Evolutionary conservation across 441 rosid genomes (phyloP), one percentile per base, ranked within the genome.

Genomic region (Iberis amara): DNA sequence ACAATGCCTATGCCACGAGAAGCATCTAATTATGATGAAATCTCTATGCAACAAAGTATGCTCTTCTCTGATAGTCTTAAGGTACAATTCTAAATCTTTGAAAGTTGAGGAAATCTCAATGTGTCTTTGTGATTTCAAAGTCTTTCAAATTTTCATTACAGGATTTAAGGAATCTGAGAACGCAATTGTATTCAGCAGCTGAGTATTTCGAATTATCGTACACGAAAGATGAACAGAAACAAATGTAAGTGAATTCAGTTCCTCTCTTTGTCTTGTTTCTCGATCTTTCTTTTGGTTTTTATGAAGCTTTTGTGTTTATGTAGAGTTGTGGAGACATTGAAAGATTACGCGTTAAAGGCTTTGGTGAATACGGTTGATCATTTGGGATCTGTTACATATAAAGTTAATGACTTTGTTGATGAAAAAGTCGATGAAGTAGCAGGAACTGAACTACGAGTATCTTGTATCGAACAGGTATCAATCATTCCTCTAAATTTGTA

Each of bases 291-390:
- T 18, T 39, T 7, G 6, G 1, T 11, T 45, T n/a, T n/a, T 0
- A 39, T 39, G 4, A 27, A 5, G 8, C 46, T 5, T 23, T n/a
- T 4, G 13, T 56, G 31, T 71, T 18, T 14, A 15, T 71, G 77
- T 81, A 91, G 98, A 50, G 94, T 88, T 56, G 84, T 78, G 31
- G 98, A 88, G 70, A 86, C 96, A 44, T 78, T 91, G 39, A 88
- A 83, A 80, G 98, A 91, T 66, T 91, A 91, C 46, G 89, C 96
- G n/a, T 68, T 91, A 61, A 83, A 85, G 72, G 98, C 98, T 63
- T 69, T 91, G 30, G 96, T 91, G 56, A 91, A 83, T 66, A 88
- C 98, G 1, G 90, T 91, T 69, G 98, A 91, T 63, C 98, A 91
- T 76, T 73, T 91, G 47, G 98, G 98, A 11, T 88, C 98, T 14